Base-by-base conservation (phyloP, 1,284 basidiomycete species). In the Ceratobasidium sp. region DNA sequence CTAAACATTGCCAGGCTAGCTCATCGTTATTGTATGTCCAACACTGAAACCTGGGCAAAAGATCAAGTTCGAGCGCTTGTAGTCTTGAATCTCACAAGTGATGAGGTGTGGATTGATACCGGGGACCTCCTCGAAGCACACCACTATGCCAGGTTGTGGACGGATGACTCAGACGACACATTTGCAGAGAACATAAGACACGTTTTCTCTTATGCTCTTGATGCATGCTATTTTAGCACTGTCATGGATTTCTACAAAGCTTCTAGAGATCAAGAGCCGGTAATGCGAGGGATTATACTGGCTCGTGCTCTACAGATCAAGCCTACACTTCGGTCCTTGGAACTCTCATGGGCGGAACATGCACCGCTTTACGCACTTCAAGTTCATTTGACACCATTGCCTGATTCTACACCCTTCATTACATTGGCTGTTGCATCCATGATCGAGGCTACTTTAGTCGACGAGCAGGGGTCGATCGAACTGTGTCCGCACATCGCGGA, bases 1-100 rank as follows among this genome's bases (percentile, higher is more conserved):
- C 36, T 43, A 26, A 41, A 60, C 39, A 60, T 60, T 28, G 36
- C 58, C 9, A 60, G n/a, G 3, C 39, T 60, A 6, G n/a, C 58
- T 1, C 58, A 39, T 28, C 58, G 58, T 12, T 45, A 43, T 28
- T 41, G 58, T 23, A 60, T 60, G 58, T 21, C 8, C 9, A 41
- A 60, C 1, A 1, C 2, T 3, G 58, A 60, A 18, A 23, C 16
- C 8, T 60, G 58, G 58, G 58, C 39, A 9, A 26, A 14, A 8
- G 26, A 39, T 3, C 34, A 41, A 23, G 18, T 43, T 8, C 58
- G 28, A 28, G 14, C 23, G 16, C 21, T 60, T 18, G 39, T 45
- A 10, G 34, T 26, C 21, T 43, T 26, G 34, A 28, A 21, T n/a
- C 26, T 39, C 2, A 5, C 34, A 21, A 43, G 9, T 26, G 10